These are phyloP conservation scores for Escovopsis sp. DNA, from an alignment of 2,329 filamentous ascomycete species.

Conservation along the genomic window DNA sequence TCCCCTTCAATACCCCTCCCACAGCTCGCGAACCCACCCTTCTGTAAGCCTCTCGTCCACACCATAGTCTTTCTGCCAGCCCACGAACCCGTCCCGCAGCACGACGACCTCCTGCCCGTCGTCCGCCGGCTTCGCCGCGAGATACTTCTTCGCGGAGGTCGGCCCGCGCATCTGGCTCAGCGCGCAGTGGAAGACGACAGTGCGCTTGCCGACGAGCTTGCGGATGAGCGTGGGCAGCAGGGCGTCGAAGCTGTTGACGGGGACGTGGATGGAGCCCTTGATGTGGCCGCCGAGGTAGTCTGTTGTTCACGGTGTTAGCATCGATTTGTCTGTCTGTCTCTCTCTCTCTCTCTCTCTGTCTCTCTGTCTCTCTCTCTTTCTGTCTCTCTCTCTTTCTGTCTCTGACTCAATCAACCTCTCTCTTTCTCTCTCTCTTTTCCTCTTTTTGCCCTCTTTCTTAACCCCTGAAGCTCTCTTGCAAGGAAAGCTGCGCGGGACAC, in stretches of 20 bases:
- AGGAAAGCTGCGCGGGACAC: no score
- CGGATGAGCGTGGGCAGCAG: constrained; percentile 71
- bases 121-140: constrained; percentile 49
- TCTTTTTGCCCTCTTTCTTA: no score
- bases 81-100: constrained; percentile 67
- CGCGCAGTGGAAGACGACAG: constrained; percentile 87
- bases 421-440: no score
- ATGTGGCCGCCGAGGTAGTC: constrained; percentile 91
- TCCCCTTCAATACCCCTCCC: constrained; percentile 40
- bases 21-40: constrained; percentile 70
- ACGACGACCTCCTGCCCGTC: constrained; percentile 49
- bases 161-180: constrained; percentile 85
- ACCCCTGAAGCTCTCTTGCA: no score
- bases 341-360: background rate
- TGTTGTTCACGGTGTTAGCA: constrained; percentile 17
- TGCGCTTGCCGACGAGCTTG: constrained; percentile 59
- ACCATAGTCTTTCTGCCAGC: constrained; percentile 79
- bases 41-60: constrained; percentile 69
- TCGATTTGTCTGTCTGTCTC: background rate
- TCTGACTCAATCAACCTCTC: no score
- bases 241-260: constrained; percentile 56
- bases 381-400: no score
- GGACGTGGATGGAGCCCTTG: constrained; percentile 57
- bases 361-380: no score
- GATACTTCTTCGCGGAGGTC: constrained; percentile 63